phyloP scores from a whole-genome alignment of 1,284 basidiomycete genomes.

The Ganoderma boninense region DNA sequence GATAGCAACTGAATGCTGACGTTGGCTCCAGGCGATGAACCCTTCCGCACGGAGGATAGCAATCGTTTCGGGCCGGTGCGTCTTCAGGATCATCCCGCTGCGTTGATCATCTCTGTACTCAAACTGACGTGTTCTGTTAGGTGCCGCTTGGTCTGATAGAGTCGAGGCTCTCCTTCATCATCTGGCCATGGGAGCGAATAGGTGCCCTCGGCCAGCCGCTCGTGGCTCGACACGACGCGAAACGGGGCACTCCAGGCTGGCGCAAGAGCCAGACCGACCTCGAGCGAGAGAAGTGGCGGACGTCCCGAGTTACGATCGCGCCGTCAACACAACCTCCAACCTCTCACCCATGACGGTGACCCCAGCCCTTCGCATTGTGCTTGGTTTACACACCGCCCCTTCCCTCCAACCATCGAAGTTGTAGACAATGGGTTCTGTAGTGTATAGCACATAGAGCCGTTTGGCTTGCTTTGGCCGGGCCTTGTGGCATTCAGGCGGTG shows the following conservation, averaged over 20 bases:
- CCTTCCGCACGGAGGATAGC: constrained; percentile 74
- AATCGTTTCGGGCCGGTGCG: constrained; percentile 77
- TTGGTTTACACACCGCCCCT: too few relatives aligned
- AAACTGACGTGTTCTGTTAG: constrained; percentile 43
- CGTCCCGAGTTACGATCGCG: constrained; percentile 49
- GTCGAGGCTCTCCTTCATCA: constrained; percentile 62
- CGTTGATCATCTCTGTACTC: not conserved
- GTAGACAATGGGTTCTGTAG: not conserved
- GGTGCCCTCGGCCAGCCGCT: constrained; percentile 49
- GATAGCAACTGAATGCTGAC: not conserved
- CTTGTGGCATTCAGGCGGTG: not conserved
- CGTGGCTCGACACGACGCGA: constrained; percentile 35
- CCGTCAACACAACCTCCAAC: not conserved
- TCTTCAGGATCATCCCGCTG: constrained; percentile 5
- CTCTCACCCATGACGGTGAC: not conserved
- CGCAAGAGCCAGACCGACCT: constrained; percentile 54
- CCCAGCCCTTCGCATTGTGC: not conserved
- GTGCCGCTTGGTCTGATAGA: constrained; percentile 70
- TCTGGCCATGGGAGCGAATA: constrained; percentile 69
- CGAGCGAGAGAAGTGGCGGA: constrained; percentile 54
- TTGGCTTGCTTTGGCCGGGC: not conserved
- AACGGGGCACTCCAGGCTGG: constrained; percentile 49
- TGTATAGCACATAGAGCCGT: constrained; percentile 5
- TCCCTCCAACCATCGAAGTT: not conserved
- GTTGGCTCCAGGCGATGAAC: constrained; percentile 60